These are phyloP conservation scores for Globisporangium alternatum DNA, from an alignment of 352 stramenopile species.

Conservation along the genomic window DNA sequence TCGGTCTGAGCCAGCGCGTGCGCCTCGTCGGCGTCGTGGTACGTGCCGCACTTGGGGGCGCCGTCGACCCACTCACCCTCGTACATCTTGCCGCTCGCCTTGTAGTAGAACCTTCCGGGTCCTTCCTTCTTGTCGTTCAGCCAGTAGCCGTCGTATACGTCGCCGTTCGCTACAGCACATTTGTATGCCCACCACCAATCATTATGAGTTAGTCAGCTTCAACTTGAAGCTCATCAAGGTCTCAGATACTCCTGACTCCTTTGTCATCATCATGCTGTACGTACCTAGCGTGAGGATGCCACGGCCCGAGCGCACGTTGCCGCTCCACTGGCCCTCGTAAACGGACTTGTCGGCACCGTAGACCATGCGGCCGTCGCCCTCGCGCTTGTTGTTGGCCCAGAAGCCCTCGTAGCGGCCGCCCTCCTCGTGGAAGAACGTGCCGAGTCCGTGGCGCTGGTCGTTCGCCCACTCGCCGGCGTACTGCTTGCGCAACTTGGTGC, in stretches of 20 bases:
- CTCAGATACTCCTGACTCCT: background rate
- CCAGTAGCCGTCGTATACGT: constrained; percentile 87
- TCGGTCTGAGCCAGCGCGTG: constrained; percentile 17
- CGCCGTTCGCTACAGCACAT: constrained; percentile 59
- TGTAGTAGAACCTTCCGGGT: constrained; percentile 81
- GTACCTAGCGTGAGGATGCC: constrained; percentile 62
- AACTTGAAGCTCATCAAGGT: background rate
- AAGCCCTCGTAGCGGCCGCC: constrained; percentile 79
- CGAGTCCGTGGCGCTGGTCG: constrained; percentile 71
- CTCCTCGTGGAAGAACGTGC: constrained; percentile 82
- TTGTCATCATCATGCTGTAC: constrained; percentile 5
- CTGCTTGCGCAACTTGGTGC: constrained; percentile 65
- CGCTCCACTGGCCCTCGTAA: constrained; percentile 85
- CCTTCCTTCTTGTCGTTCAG: constrained; percentile 88
- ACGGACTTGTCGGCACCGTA: constrained; percentile 82
- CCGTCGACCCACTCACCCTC: constrained; percentile 88
- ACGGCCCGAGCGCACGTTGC: constrained; percentile 69
- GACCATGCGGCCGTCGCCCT: constrained; percentile 75
- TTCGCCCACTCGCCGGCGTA: constrained; percentile 79
- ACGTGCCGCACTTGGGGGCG: constrained; percentile 72
- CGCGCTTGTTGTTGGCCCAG: constrained; percentile 71
- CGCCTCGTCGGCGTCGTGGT: constrained; percentile 37
- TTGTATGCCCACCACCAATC: background rate
- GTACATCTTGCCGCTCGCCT: constrained; percentile 80
- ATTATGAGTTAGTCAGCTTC: background rate